These are phyloP conservation scores for Suhomyces prunicola DNA, from an alignment of 805 yeast species.

Conservation along the genomic window DNA sequence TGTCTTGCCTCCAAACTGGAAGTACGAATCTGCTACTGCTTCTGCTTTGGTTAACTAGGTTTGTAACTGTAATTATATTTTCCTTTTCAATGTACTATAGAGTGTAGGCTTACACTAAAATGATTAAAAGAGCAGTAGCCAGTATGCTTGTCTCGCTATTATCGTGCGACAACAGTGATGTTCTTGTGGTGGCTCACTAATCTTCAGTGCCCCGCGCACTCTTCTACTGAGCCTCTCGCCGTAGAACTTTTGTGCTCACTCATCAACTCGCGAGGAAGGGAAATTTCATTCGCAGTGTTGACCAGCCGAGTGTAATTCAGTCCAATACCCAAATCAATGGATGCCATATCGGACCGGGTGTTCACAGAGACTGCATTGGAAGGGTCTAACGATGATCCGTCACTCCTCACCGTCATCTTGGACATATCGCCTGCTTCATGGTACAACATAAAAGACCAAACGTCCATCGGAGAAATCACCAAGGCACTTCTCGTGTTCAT, in stretches of 20 bases:
- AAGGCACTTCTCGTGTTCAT: slow-evolving; percentile 69
- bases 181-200: not conserved
- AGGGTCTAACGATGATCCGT: slow-evolving; percentile 50
- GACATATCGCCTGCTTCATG: slow-evolving; percentile 77
- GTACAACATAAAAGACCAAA: slow-evolving; percentile 45
- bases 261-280: not conserved
- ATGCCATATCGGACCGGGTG: slow-evolving; percentile 61
- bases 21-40: slow-evolving; percentile 99
- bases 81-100: slow-evolving; percentile 6
- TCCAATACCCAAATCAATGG: slow-evolving; percentile 39
- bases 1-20: slow-evolving; percentile 99
- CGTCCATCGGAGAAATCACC: slow-evolving; percentile 56
- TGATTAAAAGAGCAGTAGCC: not conserved
- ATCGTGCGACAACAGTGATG: too few species aligned
- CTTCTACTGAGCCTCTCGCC: not conserved
- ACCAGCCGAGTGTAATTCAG: not conserved
- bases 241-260: not conserved
- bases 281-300: not conserved
- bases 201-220: not conserved
- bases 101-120: not conserved
- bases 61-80: slow-evolving; percentile 11
- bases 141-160: too few species aligned
- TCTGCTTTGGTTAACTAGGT: slow-evolving; percentile 97
- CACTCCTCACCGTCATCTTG: slow-evolving; percentile 70
- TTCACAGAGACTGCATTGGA: slow-evolving; percentile 38